Evolutionary conservation across 1,284 basidiomycete genomes (phyloP), one percentile per base, ranked within the genome.

Genomic region (Pisolithus thermaeus): DNA sequence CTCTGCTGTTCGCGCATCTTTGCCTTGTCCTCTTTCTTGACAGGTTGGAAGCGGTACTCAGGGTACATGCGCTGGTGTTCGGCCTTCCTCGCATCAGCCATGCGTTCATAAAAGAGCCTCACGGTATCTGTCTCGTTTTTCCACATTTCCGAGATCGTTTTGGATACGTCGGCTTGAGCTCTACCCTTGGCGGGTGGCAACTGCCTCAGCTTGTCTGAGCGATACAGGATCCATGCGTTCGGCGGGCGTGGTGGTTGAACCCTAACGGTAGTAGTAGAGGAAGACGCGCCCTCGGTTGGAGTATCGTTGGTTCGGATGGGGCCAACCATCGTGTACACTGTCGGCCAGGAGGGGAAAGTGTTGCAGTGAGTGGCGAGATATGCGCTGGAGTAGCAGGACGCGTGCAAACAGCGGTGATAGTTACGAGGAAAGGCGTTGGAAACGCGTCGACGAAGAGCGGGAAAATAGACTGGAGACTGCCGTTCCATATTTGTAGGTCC

Each of bases 211-310:
- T 79, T 83, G 58, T 84, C 79, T 2, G 85, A 84, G 39, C 92
- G 83, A 66, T 92, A 97, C n/a, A 96, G 61, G 55, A 97, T 95
- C 90, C 91, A 96, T 0, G 92, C 85, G 66, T 96, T 96, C 16
- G 85, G 83, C 2, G 93, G 93, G 0, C 92, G 79, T 1, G 84
- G 84, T 0, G 80, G 76, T 53, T 79, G 66, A 16, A 51, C 52
- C 27, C 53, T 51, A 60, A 49, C 18, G 1, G 18, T 61, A 64
- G 16, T 53, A 44, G 14, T 50, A 42, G 20, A 41, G 44, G 1
- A 40, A 11, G 9, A 37, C 5, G 32, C 32, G 32, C 32, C 32
- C 32, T 27, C 27, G 12, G 42, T 16, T 43, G 14, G 20, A 9
- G 20, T 25, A 1, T 49, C 18, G 2, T 47, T 23, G 3, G 56